Evolutionary conservation across 345 rosid genomes (phyloP).

Genomic region (Alliaria petiolata): DNA sequence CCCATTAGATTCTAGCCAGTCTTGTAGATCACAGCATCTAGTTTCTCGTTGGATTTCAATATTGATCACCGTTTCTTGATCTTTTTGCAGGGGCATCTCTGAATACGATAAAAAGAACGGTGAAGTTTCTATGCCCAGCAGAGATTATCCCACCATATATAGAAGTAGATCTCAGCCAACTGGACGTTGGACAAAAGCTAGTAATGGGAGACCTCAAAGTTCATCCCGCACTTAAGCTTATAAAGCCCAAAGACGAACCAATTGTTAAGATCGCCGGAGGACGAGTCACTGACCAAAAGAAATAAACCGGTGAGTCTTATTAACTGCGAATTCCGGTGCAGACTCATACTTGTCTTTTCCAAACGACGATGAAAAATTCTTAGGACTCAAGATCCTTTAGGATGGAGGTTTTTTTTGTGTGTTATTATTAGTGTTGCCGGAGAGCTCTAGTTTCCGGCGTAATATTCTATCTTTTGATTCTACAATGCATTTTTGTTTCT

Average conservation of each 20-base stretch:
- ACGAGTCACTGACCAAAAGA: slow-evolving; percentile 71
- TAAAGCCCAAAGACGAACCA: slow-evolving; percentile 59
- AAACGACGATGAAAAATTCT: slow-evolving; percentile 7
- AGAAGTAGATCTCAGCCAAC: slow-evolving; percentile 85
- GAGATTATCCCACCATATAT: slow-evolving; percentile 90
- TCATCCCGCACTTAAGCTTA: slow-evolving; percentile 78
- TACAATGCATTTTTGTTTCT: slow-evolving; percentile 2
- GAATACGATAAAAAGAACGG: slow-evolving; percentile 86
- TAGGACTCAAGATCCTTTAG: slow-evolving; percentile 13
- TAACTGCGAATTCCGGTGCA: not conserved
- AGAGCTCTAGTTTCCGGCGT: not conserved
- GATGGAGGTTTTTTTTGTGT: slow-evolving; percentile 11
- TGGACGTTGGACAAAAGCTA: slow-evolving; percentile 80
- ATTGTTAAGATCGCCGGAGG: slow-evolving; percentile 70
- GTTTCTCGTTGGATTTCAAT: not conserved
- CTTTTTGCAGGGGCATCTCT: slow-evolving; percentile 63
- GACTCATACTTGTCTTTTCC: slow-evolving; percentile 15
- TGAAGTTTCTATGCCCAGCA: slow-evolving; percentile 77
- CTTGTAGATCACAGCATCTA: not conserved
- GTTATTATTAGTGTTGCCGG: slow-evolving; percentile 14
- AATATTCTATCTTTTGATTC: slow-evolving; percentile 6
- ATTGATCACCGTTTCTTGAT: slow-evolving; percentile 1
- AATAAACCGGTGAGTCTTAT: slow-evolving; percentile 36
- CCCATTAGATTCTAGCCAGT: no score
- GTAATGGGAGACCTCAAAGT: slow-evolving; percentile 81